Evolutionary conservation across 768 basidiomycete genomes (phyloP).

Genomic region (Termitomyces sp.): DNA sequence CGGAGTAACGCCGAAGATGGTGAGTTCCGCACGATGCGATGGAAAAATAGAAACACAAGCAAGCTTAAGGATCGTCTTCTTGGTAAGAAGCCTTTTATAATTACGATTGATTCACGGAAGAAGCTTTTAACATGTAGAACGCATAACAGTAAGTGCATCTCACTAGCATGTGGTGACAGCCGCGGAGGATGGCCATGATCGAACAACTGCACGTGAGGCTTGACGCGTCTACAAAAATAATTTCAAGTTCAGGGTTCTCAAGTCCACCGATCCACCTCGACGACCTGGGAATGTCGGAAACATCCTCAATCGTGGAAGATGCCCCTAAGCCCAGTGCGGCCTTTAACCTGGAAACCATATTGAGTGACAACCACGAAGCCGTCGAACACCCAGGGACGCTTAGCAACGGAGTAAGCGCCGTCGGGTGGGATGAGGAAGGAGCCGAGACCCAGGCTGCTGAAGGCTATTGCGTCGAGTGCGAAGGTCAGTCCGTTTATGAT

Average conservation of each 20-base stretch:
- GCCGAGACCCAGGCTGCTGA: constrained; percentile 43
- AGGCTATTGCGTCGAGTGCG: constrained; percentile 81
- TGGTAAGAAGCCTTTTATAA: too few species aligned
- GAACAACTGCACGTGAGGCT: constrained; percentile 6
- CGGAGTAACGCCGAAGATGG: background rate
- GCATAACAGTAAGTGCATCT: too few species aligned
- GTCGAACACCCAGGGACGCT: constrained; percentile 52
- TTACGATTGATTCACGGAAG: background rate
- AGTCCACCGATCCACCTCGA: constrained; percentile 1
- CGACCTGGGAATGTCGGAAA: constrained; percentile 6
- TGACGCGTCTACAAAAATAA: constrained; percentile 13
- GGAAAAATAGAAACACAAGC: too few species aligned
- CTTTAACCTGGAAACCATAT: constrained; percentile 71
- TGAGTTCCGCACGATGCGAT: background rate
- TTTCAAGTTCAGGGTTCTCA: background rate
- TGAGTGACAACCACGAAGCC: constrained; percentile 57
- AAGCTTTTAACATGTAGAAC: background rate
- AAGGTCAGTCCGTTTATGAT: constrained; percentile 47
- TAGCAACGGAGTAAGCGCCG: constrained; percentile 28
- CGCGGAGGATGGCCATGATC: background rate
- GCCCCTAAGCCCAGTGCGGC: constrained; percentile 10
- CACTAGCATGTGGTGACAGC: too few species aligned
- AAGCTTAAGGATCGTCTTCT: too few species aligned
- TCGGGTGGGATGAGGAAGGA: constrained; percentile 70
- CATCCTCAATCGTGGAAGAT: constrained; percentile 1